Conservation (phyloP, 2,329 filamentous ascomycete genomes). For the Coleophoma crateriformis region DNA sequence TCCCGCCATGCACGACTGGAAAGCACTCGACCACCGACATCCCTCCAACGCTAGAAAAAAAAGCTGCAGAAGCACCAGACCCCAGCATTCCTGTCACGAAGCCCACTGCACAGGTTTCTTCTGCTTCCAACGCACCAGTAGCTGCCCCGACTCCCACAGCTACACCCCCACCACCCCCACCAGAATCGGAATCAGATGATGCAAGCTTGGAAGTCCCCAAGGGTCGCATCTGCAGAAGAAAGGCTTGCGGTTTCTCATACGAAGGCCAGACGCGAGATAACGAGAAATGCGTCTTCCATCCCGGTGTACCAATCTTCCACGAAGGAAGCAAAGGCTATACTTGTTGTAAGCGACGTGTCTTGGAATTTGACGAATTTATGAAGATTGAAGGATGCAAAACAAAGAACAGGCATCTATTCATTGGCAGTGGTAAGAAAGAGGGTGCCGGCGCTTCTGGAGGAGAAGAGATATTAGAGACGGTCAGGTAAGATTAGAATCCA, state of each 20-base stretch:
- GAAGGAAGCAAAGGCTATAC: slow-evolving; percentile 97
- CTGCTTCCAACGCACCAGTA: slow-evolving; percentile 32
- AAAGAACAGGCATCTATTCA: slow-evolving; percentile 76
- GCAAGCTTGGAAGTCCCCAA: slow-evolving; percentile 65
- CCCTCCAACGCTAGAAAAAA: slow-evolving; percentile 57
- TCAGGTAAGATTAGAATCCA: slow-evolving; percentile 51
- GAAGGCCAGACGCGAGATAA: slow-evolving; percentile 53
- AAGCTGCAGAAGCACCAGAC: slow-evolving; percentile 33
- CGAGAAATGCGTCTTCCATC: slow-evolving; percentile 83
- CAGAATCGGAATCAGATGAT: slow-evolving; percentile 86
- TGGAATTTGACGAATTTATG: slow-evolving; percentile 98
- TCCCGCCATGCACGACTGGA: slow-evolving; percentile 87
- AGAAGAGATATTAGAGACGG: slow-evolving; percentile 73
- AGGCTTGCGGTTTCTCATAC: slow-evolving; percentile 66
- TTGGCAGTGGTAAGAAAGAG: slow-evolving; percentile 69
- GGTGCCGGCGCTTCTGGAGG: slow-evolving; percentile 36
- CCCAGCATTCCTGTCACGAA: slow-evolving; percentile 30
- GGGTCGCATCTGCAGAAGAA: slow-evolving; percentile 71
- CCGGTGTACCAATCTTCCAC: slow-evolving; percentile 88
- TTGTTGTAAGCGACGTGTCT: slow-evolving; percentile 89
- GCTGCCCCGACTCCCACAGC: slow-evolving; percentile 35
- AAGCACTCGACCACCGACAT: slow-evolving; percentile 84
- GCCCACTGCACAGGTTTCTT: slow-evolving; percentile 43
- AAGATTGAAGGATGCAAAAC: slow-evolving; percentile 88
- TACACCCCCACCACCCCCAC: slow-evolving; percentile 51